These are phyloP conservation scores for Wallacemonas sp. DNA, from an alignment of 208 protist species.

Conservation along the genomic window DNA sequence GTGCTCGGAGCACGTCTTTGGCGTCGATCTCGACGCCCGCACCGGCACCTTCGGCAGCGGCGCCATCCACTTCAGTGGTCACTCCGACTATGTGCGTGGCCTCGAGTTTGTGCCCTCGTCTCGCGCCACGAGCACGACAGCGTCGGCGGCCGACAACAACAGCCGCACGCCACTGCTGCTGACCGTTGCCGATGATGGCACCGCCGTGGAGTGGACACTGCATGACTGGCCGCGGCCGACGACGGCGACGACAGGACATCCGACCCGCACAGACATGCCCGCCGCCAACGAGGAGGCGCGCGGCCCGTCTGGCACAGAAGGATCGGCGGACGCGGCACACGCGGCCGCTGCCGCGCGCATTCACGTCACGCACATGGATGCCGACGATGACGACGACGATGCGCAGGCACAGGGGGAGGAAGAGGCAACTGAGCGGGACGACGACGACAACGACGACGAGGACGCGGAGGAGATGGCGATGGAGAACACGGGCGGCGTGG, in stretches of 20 bases:
- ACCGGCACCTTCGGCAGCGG: slow-evolving; percentile 51
- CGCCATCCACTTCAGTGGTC: slow-evolving; percentile 53
- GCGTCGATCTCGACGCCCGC: slow-evolving; percentile 45
- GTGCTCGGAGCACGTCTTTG: slow-evolving; percentile 80
- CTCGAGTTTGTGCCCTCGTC: slow-evolving; percentile 50
- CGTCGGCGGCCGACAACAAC: not conserved
- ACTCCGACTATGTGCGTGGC: slow-evolving; percentile 85
- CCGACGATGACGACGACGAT: not conserved
- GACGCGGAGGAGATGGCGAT: not conserved
- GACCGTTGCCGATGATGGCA: slow-evolving; percentile 83
- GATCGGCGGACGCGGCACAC: no score
- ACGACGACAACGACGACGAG: not conserved
- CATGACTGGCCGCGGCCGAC: slow-evolving; percentile 2
- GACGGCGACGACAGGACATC: not conserved
- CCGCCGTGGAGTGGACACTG: slow-evolving; percentile 74
- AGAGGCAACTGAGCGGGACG: not conserved
- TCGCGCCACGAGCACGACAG: slow-evolving; percentile 28
- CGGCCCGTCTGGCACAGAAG: no score
- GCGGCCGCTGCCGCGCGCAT: no score
- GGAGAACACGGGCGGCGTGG: not conserved
- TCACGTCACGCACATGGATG: not conserved
- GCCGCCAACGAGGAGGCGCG: not conserved
- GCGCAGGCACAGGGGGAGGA: not conserved
- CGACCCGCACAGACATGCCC: not conserved
- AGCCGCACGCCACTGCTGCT: slow-evolving; percentile 31